These are phyloP conservation scores for Chionographis japonica DNA, from an alignment of 106 monocot species.

Conservation along the genomic window DNA sequence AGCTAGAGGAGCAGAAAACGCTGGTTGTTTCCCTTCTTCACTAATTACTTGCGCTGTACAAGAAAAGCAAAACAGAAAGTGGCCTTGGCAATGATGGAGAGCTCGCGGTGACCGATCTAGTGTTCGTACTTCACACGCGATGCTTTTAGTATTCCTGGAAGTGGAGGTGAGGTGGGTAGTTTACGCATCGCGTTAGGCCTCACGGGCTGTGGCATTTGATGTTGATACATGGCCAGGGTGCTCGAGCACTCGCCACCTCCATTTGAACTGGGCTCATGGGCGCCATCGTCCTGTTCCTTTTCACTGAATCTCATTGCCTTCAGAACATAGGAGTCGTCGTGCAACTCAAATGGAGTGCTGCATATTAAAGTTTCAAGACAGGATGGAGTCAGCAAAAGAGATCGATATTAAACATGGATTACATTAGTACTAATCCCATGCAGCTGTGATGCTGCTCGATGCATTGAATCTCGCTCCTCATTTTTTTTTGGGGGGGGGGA, in stretches of 20 bases:
- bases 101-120: constrained; percentile 2
- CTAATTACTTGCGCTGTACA: constrained; percentile 32
- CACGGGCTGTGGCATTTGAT: constrained; percentile 24
- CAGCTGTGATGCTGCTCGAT: too few species aligned
- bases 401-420: too few species aligned
- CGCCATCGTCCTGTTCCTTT: constrained; percentile 33
- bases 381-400: too few species aligned
- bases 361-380: constrained; percentile 8
- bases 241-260: constrained; percentile 44
- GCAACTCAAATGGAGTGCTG: constrained; percentile 96
- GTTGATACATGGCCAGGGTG: constrained; percentile 13
- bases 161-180: constrained; percentile 48
- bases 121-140: constrained; percentile 68
- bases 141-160: constrained; percentile 79
- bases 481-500: too few species aligned
- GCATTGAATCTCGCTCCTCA: too few species aligned
- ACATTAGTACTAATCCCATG: too few species aligned
- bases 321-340: constrained; percentile 82
- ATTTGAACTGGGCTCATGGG: constrained; percentile 26
- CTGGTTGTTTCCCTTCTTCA: background rate
- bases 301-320: constrained; percentile 85
- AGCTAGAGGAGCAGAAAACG: background rate
- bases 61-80: background rate
- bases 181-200: constrained; percentile 26
- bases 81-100: background rate